Evolutionary conservation across 805 yeast species (phyloP), one percentile per base, ranked within the genome.

Genomic region (Yamadazyma sp.): DNA sequence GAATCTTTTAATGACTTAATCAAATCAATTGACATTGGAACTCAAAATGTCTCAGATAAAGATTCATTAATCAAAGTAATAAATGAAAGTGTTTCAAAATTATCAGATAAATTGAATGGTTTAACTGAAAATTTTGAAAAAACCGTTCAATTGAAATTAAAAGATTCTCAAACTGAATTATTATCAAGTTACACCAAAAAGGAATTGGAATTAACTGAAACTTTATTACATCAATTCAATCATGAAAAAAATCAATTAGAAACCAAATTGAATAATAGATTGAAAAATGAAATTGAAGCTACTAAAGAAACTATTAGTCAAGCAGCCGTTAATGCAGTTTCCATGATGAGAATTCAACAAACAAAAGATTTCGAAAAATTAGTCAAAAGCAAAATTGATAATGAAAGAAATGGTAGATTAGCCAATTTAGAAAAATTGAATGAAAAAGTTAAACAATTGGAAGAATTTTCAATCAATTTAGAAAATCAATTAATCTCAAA

Each of bases 251-350:
- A 67, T 31, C 73, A 72, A 38, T 68, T 86, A 47, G 81, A 81
- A 44, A 55, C 64, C 30, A 78, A 78, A 47, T 81, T 80, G 54
- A 67, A 75, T 41, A 59, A 65, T 30, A 74, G 79, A 45, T 66
- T 91, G 45, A 55, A 60, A 14, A 60, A 67, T 12, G 96, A 88
- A 58, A 68, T 88, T 35, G 76, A 75, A 45, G 79, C 84, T 23
- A 74, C 87, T 39, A 77, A 75, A 53, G 68, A 76, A 47, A 76
- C 80, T 9, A 70, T 89, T 33, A 61, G 78, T 28, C 70, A 78
- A 30, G 84, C 86, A 44, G 89, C 88, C 13, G 79, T 79, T 40
- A 88, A 86, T 60, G 80, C 80, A 36, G 73, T 86, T 20, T 66
- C 78, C 7, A 69, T 82, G 54, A 76, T 81, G 38, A 76, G 86